These are phyloP conservation scores for Hondaea fermentalgiana DNA, from an alignment of 108 stramenopile species.

Conservation along the genomic window DNA sequence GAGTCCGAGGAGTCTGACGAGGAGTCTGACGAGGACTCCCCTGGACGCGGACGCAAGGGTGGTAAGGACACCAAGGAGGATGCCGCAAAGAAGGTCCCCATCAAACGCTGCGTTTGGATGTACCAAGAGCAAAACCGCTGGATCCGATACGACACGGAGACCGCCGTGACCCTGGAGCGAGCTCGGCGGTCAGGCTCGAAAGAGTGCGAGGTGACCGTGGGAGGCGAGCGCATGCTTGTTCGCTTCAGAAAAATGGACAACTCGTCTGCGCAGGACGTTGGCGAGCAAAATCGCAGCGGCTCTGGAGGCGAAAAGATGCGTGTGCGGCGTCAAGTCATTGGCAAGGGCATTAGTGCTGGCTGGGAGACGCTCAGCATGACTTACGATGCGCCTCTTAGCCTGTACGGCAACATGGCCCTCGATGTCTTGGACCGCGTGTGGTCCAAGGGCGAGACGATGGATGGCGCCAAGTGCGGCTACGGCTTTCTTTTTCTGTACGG, in stretches of 20 bases:
- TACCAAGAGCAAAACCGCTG: not conserved
- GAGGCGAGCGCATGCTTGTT: not conserved
- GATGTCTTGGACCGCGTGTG: conserved; percentile 18
- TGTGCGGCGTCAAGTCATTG: conserved; percentile 11
- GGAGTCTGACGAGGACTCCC: not conserved
- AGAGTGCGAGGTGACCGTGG: not conserved
- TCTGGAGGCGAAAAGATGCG: conserved; percentile 19
- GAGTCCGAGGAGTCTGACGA: not conserved
- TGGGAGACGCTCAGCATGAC: conserved; percentile 23
- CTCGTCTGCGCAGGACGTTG: not conserved
- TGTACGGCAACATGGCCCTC: not conserved
- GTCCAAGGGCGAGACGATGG: conserved; percentile 13
- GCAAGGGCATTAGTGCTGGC: not conserved
- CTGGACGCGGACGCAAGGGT: not conserved
- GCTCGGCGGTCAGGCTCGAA: not conserved
- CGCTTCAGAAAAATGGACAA: not conserved
- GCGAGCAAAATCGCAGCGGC: not conserved
- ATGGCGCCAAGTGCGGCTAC: conserved; percentile 13
- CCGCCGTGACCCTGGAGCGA: not conserved
- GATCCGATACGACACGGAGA: not conserved
- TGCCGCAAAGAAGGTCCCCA: not conserved
- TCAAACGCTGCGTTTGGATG: conserved; percentile 9
- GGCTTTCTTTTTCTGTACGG: conserved; percentile 29
- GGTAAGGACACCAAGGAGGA: not conserved
- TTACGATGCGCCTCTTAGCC: not conserved